Evolutionary conservation across 805 yeast species (phyloP), one percentile per base, ranked within the genome.

Genomic region (Ogataea sp.): DNA sequence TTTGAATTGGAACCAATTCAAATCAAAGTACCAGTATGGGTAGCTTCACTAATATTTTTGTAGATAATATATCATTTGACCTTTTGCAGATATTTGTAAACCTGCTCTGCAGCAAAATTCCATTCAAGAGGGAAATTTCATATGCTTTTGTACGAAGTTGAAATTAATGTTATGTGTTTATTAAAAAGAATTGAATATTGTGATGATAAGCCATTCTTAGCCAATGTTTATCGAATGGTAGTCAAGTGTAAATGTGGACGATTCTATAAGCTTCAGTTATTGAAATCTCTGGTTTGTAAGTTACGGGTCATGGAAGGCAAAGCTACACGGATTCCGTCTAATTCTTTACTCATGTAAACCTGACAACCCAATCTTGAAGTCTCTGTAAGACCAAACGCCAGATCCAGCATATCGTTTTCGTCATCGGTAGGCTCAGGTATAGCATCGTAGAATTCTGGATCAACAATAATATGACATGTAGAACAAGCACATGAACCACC

Each of bases 401-500:
- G 71, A 62, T 93, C 98, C 54, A 93, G 71, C 98, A 93, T 93
- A 62, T 93, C 98, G 57, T 93, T 90, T 61, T 93, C 98, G 56
- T 93, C 98, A 57, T 93, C 98, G 47, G 80, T 86, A 0, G 98
- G 97, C 59, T 93, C 97, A 9, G 93, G 95, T 47, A 93, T 75
- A 37, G 67, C 74, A 55, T 93, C 98, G 62, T 87, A 93, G 58
- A 68, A 88, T 34, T 83, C 96, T 1, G 98, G 97, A 58, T 93
- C 98, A 30, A 93, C 88, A 37, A 93, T 90, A 39, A 93, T 81
- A 63, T 93, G 98, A 58, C 98, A 93, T 0, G 98, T 93, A 5
- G 97, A 88, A 59, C 98, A 93, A 1, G 98, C 98, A 69, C 98
- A 93, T 4, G 97, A 87, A 3, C 97, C 98, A 18, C 98, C 98